Percentiles rank a stretch among this genome's conserved stretches.
phyloP scores from a whole-genome alignment of 1,139 yeast genomes.

The Saccharomyces pastorianus region DNA sequence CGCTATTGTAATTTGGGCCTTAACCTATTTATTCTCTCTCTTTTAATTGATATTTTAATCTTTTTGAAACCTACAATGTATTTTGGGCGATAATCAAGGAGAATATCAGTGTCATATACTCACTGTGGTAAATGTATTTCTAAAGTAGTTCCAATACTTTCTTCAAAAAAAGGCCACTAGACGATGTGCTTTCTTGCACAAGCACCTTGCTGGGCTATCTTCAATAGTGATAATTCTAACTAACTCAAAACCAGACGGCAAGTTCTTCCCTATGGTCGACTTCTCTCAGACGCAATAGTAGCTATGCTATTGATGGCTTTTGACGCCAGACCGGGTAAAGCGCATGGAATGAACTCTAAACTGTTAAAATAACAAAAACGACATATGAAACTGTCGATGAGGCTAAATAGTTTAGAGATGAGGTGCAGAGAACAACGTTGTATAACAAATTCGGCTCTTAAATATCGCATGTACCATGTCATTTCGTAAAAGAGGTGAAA shows the following conservation, averaged over 20 bases:
- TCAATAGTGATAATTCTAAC: too few species aligned
- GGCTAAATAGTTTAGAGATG: neutral
- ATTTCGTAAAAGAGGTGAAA: conserved; percentile 62
- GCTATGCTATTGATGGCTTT: neutral
- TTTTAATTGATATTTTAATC: neutral
- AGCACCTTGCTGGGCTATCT: too few species aligned
- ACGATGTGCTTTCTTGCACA: too few species aligned
- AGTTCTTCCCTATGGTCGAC: neutral
- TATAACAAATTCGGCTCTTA: neutral
- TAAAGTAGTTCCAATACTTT: too few species aligned
- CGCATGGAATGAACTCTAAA: neutral
- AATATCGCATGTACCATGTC: conserved; percentile 40
- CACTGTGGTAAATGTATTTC: too few species aligned
- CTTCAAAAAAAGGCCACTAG: too few species aligned
- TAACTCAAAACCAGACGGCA: too few species aligned
- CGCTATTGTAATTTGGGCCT: neutral
- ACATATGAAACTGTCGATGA: neutral
- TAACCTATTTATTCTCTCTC: neutral
- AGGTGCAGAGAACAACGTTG: neutral
- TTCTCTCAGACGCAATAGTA: neutral
- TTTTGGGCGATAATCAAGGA: neutral
- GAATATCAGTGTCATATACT: neutral
- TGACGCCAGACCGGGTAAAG: neutral
- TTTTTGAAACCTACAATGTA: neutral
- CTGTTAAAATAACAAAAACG: neutral